These are phyloP conservation scores for Cystobasidium pallidum DNA, from an alignment of 1,284 basidiomycete genomes.

Conservation along the genomic window DNA sequence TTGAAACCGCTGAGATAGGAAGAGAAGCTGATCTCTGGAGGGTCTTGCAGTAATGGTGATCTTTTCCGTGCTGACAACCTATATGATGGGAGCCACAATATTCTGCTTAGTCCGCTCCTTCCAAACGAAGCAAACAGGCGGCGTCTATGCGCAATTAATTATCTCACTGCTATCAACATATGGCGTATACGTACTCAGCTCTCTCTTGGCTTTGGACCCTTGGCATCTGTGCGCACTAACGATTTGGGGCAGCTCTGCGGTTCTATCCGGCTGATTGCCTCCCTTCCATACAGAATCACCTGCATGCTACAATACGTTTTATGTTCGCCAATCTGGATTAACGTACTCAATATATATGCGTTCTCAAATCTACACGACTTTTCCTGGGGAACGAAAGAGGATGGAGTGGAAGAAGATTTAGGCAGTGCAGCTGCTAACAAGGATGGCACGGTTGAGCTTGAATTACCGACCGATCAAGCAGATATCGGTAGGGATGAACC, in stretches of 20 bases:
- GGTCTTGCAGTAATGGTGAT: slow-evolving; percentile 70
- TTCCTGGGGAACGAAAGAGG: slow-evolving; percentile 60
- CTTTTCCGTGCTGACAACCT: slow-evolving; percentile 78
- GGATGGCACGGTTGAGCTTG: slow-evolving; percentile 82
- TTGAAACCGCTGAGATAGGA: no score
- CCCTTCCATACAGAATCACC: slow-evolving; percentile 62
- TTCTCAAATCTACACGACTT: slow-evolving; percentile 72
- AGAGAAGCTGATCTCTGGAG: background rate
- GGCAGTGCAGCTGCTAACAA: slow-evolving; percentile 64
- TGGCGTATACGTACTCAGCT: slow-evolving; percentile 71
- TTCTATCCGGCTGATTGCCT: slow-evolving; percentile 62
- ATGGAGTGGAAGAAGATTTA: slow-evolving; percentile 54
- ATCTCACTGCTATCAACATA: slow-evolving; percentile 77
- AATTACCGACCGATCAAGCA: slow-evolving; percentile 79
- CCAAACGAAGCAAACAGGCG: slow-evolving; percentile 59
- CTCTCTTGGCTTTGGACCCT: slow-evolving; percentile 86
- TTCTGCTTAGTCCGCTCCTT: slow-evolving; percentile 73
- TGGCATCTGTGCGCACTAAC: slow-evolving; percentile 62
- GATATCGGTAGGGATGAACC: slow-evolving; percentile 64
- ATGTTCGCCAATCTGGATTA: slow-evolving; percentile 84
- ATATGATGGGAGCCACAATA: slow-evolving; percentile 73
- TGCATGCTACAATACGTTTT: slow-evolving; percentile 88
- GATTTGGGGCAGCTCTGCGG: background rate
- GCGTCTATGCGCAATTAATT: slow-evolving; percentile 72
- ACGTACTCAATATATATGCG: slow-evolving; percentile 65